phyloP scores from a whole-genome alignment of 2,329 filamentous ascomycete species.

The Phialocephala subalpina region DNA sequence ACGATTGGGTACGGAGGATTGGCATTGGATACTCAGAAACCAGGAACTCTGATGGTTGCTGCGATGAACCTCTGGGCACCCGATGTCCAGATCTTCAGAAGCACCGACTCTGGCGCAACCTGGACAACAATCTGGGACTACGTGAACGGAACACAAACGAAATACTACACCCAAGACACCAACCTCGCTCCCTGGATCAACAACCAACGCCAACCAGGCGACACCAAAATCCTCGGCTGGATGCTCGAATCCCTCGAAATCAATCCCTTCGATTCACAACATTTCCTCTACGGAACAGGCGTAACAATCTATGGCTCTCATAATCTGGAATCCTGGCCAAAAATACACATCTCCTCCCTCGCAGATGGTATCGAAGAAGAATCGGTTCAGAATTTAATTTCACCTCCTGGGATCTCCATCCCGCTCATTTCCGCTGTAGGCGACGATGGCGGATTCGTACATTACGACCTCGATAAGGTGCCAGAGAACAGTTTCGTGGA shows the following conservation, averaged over 20 bases:
- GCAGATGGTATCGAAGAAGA: conserved; percentile 41
- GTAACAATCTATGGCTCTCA: conserved; percentile 59
- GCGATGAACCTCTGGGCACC: conserved; percentile 67
- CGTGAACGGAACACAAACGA: conserved; percentile 17
- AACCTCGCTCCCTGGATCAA: conserved; percentile 31
- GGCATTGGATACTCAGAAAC: conserved; percentile 58
- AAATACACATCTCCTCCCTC: conserved; percentile 25
- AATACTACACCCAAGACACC: conserved; percentile 23
- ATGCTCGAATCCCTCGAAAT: conserved; percentile 68
- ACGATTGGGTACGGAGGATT: conserved; percentile 65
- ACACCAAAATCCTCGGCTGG: conserved; percentile 53
- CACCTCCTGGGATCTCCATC: conserved; percentile 31
- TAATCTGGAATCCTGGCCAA: conserved; percentile 29
- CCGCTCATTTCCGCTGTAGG: conserved; percentile 37
- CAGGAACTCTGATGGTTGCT: conserved; percentile 64
- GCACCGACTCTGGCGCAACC: conserved; percentile 43
- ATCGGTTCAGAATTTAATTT: conserved; percentile 32
- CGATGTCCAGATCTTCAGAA: conserved; percentile 61
- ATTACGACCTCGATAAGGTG: conserved; percentile 19
- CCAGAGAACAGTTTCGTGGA: conserved; percentile 16
- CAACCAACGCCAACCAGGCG: conserved; percentile 20
- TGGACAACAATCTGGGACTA: conserved; percentile 47
- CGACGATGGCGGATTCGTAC: conserved; percentile 38
- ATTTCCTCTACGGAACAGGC: conserved; percentile 68
- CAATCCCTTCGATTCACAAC: conserved; percentile 64